Percentiles rank a stretch among this genome's conserved stretches.
Evolutionary conservation across 75 land plant genomes (phyloP).

Genomic region (Selaginella tamariscina): DNA sequence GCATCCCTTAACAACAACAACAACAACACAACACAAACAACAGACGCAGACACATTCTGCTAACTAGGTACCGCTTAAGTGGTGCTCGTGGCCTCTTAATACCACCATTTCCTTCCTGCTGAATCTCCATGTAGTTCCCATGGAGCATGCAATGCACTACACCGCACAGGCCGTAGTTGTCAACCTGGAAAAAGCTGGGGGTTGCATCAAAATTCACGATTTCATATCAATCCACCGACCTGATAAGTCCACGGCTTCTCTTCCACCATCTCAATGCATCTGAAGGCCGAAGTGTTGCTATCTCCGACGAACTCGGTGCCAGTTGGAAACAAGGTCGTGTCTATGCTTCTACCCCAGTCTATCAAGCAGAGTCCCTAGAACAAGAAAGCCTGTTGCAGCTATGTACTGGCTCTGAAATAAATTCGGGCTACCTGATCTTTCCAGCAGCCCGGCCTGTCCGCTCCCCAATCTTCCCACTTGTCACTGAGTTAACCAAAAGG

Average conservation of each 20-base stretch:
- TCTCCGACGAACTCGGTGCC: constrained; percentile 58
- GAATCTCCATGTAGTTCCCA: constrained; percentile 65
- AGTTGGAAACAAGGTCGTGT: constrained; percentile 55
- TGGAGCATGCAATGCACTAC: constrained; percentile 84
- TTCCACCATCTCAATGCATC: constrained; percentile 85
- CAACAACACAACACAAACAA: neutral
- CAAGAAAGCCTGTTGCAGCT: too few species aligned
- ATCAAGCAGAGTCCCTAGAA: constrained; percentile 85
- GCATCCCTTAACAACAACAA: neutral
- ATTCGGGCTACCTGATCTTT: constrained; percentile 65
- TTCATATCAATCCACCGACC: constrained; percentile 33
- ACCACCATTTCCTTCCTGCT: constrained; percentile 27
- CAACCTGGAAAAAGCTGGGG: constrained; percentile 56
- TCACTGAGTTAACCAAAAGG: constrained; percentile 31
- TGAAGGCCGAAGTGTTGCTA: constrained; percentile 72
- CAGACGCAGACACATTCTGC: neutral
- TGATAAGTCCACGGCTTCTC: constrained; percentile 78
- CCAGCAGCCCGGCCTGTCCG: constrained; percentile 56
- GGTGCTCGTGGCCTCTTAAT: constrained; percentile 52
- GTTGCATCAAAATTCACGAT: constrained; percentile 3
- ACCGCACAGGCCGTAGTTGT: constrained; percentile 85
- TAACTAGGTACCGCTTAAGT: constrained; percentile 47
- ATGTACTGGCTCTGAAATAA: too few species aligned
- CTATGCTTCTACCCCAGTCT: constrained; percentile 98
- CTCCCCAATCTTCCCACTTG: constrained; percentile 36